phyloP scores from a whole-genome alignment of 768 basidiomycete genomes.

The Lanmaoa rubissima region DNA sequence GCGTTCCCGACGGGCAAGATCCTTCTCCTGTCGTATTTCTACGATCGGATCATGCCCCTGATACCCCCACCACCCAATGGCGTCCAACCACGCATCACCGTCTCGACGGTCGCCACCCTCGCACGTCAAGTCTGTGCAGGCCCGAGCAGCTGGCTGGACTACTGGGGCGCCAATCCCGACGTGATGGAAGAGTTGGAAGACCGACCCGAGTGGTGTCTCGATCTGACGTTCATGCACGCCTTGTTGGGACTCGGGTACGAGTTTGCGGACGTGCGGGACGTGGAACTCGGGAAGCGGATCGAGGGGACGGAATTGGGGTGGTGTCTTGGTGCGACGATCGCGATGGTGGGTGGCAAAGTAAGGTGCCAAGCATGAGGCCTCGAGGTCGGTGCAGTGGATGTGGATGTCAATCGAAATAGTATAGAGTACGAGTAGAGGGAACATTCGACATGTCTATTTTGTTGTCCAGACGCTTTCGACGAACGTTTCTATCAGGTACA shows the following conservation, averaged over 20 bases:
- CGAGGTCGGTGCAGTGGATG: neutral
- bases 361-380: constrained; percentile 43
- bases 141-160: constrained; percentile 50
- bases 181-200: constrained; percentile 70
- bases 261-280: constrained; percentile 64
- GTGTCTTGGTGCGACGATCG: constrained; percentile 84
- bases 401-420: neutral
- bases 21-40: constrained; percentile 96
- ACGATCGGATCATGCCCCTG: constrained; percentile 87
- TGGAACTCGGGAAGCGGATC: constrained; percentile 84
- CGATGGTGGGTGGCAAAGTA: constrained; percentile 63
- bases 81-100: constrained; percentile 35
- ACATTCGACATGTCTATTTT: neutral
- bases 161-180: constrained; percentile 43
- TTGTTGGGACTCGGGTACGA: constrained; percentile 89
- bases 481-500: no score
- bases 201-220: constrained; percentile 93
- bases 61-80: constrained; percentile 37
- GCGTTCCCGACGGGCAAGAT: constrained; percentile 85
- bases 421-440: neutral
- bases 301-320: constrained; percentile 91
- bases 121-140: constrained; percentile 78
- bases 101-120: constrained; percentile 60
- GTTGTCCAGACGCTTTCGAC: neutral
- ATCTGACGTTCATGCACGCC: constrained; percentile 93